Percentiles rank a stretch among this genome's conserved stretches.
These are phyloP conservation scores for Syzygium grande DNA, from an alignment of 345 rosid species.

Conservation along the genomic window DNA sequence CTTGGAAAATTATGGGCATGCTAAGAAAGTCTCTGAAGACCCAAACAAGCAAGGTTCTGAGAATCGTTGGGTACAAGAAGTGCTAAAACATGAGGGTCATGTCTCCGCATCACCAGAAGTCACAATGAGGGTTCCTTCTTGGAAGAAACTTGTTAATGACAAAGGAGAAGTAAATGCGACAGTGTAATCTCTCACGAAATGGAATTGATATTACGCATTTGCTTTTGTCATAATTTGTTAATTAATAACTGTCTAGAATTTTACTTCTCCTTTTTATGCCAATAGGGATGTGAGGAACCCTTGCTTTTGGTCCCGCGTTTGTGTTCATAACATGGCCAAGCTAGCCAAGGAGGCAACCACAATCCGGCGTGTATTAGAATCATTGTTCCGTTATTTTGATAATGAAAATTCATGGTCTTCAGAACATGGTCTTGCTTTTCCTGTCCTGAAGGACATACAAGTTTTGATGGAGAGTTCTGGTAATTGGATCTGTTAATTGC, in stretches of 20 bases:
- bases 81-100: conserved; percentile 63
- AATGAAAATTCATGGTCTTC: conserved; percentile 64
- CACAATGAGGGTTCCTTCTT: conserved; percentile 49
- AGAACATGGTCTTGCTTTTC: conserved; percentile 67
- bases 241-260: background rate
- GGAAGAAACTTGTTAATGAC: conserved; percentile 66
- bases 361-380: conserved; percentile 79
- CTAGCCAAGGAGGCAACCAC: conserved; percentile 93
- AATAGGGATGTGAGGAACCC: conserved; percentile 78
- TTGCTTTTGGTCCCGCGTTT: conserved; percentile 88
- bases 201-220: conserved; percentile 4
- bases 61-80: conserved; percentile 71
- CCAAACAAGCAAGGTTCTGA: conserved; percentile 25
- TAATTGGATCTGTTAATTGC: conserved; percentile 6
- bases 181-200: conserved; percentile 37
- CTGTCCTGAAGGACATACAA: conserved; percentile 86
- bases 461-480: conserved; percentile 77
- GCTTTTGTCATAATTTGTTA: background rate
- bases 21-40: conserved; percentile 21
- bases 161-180: conserved; percentile 67
- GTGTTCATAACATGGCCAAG: conserved; percentile 90
- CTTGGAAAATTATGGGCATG: conserved; percentile 67
- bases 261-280: conserved; percentile 12
- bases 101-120: conserved; percentile 32
- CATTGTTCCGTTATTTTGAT: conserved; percentile 85